Evolutionary conservation across 148 eudicot species (phyloP).

Genomic region (Rhododendron vialii): DNA sequence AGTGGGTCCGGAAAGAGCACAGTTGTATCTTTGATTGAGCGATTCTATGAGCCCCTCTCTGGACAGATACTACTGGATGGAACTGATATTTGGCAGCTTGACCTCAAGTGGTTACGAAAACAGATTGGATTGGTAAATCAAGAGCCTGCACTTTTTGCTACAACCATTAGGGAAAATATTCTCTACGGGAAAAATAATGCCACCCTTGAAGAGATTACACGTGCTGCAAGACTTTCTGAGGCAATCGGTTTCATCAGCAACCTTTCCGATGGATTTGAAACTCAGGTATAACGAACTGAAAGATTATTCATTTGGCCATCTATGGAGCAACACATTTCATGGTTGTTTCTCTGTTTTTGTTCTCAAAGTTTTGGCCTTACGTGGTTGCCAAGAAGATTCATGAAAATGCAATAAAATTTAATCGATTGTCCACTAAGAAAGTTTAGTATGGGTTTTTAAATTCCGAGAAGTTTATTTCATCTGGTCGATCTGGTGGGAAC

Average conservation of each 20-base stretch:
- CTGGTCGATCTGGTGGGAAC: not conserved
- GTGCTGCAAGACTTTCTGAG: constrained; percentile 91
- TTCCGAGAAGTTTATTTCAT: not conserved
- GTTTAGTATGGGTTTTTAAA: not conserved
- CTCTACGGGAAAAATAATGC: constrained; percentile 92
- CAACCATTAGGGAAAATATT: constrained; percentile 79
- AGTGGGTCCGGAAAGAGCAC: constrained; percentile 99
- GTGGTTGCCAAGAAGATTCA: no score
- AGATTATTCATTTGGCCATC: not conserved
- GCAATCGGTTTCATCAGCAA: constrained; percentile 80
- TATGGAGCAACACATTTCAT: not conserved
- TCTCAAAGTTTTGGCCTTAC: no score
- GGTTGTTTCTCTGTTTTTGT: not conserved
- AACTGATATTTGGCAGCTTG: constrained; percentile 59
- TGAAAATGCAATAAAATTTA: no score
- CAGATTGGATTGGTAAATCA: constrained; percentile 92
- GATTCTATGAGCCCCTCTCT: constrained; percentile 87
- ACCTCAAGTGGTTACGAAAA: constrained; percentile 78
- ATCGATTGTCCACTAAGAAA: not conserved
- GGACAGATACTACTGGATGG: constrained; percentile 76
- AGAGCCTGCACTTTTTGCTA: constrained; percentile 97
- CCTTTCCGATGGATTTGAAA: constrained; percentile 90
- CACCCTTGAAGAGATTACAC: constrained; percentile 71
- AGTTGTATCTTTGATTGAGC: constrained; percentile 84
- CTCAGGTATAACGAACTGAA: constrained; percentile 51